phyloP scores from a whole-genome alignment of 2,329 filamentous ascomycete genomes.

The Fusarium stilboides region DNA sequence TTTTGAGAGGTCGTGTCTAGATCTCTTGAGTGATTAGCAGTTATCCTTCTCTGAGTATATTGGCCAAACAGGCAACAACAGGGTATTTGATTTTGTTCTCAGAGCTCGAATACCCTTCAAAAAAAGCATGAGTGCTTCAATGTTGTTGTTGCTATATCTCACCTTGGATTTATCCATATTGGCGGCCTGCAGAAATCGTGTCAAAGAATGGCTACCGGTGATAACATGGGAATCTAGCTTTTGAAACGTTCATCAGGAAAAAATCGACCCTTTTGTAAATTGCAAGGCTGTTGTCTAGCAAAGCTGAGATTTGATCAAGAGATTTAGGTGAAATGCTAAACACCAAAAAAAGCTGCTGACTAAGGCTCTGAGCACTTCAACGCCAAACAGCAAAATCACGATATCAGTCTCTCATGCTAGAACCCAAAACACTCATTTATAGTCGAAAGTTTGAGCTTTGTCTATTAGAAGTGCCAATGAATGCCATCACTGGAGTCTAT shows the following conservation, averaged over 20 bases:
- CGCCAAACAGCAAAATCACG: neutral
- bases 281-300: neutral
- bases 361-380: slow-evolving; percentile 30
- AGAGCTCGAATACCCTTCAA: too few relatives aligned
- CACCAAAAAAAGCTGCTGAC: slow-evolving; percentile 42
- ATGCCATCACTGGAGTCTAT: too few relatives aligned
- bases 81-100: neutral
- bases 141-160: slow-evolving; percentile 17
- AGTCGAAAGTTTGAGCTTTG: neutral
- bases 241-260: neutral
- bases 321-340: slow-evolving; percentile 37
- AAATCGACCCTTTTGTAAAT: neutral
- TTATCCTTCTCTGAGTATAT: neutral
- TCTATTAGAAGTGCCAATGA: neutral
- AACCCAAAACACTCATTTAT: neutral
- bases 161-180: slow-evolving; percentile 51
- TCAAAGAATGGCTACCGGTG: neutral
- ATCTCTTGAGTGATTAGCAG: neutral
- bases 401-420: neutral
- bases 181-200: neutral
- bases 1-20: slow-evolving; percentile 64
- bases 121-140: neutral
- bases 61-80: neutral
- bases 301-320: slow-evolving; percentile 8
- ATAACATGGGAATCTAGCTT: neutral